Evolutionary conservation across 2,329 filamentous ascomycete species (phyloP).

Genomic region (Fusarium concolor): DNA sequence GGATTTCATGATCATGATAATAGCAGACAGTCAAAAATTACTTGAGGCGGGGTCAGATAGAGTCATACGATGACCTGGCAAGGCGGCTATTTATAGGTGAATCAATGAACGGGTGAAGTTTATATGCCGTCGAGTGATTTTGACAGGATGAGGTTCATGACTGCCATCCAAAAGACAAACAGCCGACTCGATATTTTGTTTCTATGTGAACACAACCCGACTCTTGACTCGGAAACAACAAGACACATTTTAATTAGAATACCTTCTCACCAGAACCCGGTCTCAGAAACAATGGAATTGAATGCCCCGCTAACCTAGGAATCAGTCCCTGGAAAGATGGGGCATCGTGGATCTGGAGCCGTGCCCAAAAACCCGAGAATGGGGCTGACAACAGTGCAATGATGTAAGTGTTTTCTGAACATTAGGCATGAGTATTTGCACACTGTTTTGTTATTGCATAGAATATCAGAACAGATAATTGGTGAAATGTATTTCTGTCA

Average conservation of each 20-base stretch:
- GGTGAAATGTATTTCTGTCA: not conserved
- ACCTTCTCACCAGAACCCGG: not conserved
- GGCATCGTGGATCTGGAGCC: conserved; percentile 23
- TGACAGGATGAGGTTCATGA: not conserved
- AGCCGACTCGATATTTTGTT: not conserved
- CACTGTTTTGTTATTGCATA: not conserved
- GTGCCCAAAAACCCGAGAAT: not conserved
- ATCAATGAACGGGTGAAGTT: not conserved
- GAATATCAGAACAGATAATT: not conserved
- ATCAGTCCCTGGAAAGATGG: conserved; percentile 28
- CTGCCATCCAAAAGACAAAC: not conserved
- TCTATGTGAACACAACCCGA: not conserved
- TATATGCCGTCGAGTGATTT: not conserved
- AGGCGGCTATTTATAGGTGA: not conserved
- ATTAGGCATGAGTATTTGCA: not conserved
- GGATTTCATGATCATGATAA: not conserved
- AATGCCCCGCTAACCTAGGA: conserved; percentile 10
- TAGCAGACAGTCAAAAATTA: not conserved
- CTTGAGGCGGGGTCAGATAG: not conserved
- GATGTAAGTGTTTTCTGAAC: not conserved
- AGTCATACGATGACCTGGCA: conserved; percentile 4
- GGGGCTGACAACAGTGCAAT: conserved; percentile 3
- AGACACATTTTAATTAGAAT: not conserved
- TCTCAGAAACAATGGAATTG: not conserved
- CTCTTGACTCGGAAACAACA: not conserved